phyloP scores from a whole-genome alignment of 805 yeast species.

The Tetrapisispora namnaoensis region DNA sequence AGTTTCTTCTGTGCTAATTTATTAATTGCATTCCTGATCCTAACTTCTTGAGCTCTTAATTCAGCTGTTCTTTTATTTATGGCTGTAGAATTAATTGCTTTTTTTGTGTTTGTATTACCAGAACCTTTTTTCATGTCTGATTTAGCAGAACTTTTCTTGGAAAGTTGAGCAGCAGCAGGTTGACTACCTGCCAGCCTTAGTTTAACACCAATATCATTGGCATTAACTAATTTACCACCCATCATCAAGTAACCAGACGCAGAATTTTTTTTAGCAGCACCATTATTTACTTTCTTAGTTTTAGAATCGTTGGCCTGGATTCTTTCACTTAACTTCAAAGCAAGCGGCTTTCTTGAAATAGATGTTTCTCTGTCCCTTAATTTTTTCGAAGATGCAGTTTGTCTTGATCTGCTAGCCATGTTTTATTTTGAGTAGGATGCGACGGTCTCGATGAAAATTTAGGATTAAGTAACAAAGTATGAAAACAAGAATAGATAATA shows the following conservation, averaged over 20 bases:
- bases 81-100: neutral
- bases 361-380: neutral
- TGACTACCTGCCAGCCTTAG: slow-evolving; percentile 11
- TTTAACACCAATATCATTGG: slow-evolving; percentile 19
- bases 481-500: neutral
- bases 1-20: neutral
- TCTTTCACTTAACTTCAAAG: neutral
- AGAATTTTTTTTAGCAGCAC: neutral
- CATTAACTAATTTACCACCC: slow-evolving; percentile 20
- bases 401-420: neutral
- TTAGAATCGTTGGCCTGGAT: neutral
- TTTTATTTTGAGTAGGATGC: neutral
- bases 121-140: neutral
- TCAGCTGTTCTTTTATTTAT: neutral
- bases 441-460: no score
- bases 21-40: neutral
- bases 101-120: neutral
- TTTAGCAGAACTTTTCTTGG: neutral
- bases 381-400: neutral
- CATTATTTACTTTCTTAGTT: neutral
- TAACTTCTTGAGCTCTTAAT: neutral
- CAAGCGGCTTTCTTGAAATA: neutral
- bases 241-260: slow-evolving; percentile 17
- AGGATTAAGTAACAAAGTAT: neutral
- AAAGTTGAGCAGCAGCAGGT: neutral